Evolutionary conservation across 768 basidiomycete species (phyloP).

Genomic region (Fibroporia radiculosa): DNA sequence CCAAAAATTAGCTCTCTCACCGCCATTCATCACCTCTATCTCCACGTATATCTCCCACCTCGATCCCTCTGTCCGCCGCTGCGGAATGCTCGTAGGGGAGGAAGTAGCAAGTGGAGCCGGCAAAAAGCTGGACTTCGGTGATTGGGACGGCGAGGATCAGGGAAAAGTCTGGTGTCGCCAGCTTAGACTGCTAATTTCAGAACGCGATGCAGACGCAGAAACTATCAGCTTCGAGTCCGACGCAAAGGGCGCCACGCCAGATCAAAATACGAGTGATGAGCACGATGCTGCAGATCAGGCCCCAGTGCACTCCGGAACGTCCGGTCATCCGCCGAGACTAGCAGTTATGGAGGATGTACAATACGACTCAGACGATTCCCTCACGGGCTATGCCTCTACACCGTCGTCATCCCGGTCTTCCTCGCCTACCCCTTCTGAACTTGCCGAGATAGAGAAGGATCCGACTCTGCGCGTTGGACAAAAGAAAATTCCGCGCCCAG

Average conservation of each 20-base stretch:
- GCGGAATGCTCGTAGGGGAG: constrained; percentile 93
- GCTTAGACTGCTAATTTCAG: constrained; percentile 45
- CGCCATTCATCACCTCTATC: constrained; percentile 60
- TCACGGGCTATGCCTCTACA: constrained; percentile 68
- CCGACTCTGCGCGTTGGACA: constrained; percentile 67
- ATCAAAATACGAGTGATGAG: neutral
- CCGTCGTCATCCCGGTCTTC: constrained; percentile 58
- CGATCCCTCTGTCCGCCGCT: constrained; percentile 67
- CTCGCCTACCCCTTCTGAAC: constrained; percentile 76
- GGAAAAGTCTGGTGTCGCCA: constrained; percentile 58
- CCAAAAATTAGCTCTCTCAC: constrained; percentile 44
- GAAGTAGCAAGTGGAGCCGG: constrained; percentile 53
- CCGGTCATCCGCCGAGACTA: constrained; percentile 10
- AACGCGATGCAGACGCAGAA: constrained; percentile 44
- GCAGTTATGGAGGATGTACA: constrained; percentile 22
- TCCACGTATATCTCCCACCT: constrained; percentile 72
- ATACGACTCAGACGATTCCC: constrained; percentile 77
- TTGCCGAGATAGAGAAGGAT: constrained; percentile 79
- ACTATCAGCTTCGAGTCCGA: constrained; percentile 11
- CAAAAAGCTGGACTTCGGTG: constrained; percentile 69
- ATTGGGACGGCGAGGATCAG: constrained; percentile 73
- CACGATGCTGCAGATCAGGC: neutral
- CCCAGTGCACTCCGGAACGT: neutral
- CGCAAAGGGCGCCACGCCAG: constrained; percentile 6
- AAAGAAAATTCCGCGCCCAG: constrained; percentile 71